Base-by-base conservation (phyloP, 2,329 filamentous ascomycete genomes). In the Dactylellina leptospora region DNA sequence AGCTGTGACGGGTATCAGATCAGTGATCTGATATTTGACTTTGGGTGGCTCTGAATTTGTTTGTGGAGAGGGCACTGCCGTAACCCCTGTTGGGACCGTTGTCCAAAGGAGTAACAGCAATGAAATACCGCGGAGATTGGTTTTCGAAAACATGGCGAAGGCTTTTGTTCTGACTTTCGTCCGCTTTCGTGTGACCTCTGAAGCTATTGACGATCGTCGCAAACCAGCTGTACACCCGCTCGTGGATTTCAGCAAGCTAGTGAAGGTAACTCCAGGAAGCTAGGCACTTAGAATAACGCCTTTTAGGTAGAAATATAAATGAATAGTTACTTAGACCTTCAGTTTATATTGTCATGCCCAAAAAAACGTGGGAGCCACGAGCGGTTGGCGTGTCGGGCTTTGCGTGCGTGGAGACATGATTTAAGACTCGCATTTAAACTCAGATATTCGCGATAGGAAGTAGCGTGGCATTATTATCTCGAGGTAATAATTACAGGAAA, bases 381-480 rank as follows among this genome's bases (percentile, higher is more conserved):
- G 55, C 20, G 22, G n/a, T 33, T 40, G 40, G 36, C 54, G 38
- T 42, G 61, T 36, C 28, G 20, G n/a, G 16, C 23, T 45, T 63
- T 58, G 51, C 16, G 33, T 44, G n/a, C 36, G 33, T 10, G 8
- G 36, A 28, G 44, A 45, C 22, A 42, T 40, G 20, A 56, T 6
- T n/a, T 36, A 69, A 69, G 55, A 42, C 33, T 55, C 63, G 66
- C 66, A 71, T 62, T 58, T 51, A 58, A 71, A 71, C 66, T 51
- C 66, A 30, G 51, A 27, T 11, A 22, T 55, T 48, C 22, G 33
- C 40, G 6, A 27, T 36, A 36, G 22, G 51, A 62, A 55, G 33
- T 20, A 51, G 16, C 50, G 40, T 44, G 44, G 33, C 8, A 10
- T n/a, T 20, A 55, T 53, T 47, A 54, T 28, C 58, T 59, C 22